These are phyloP conservation scores for Biscutella laevigata DNA, from an alignment of 441 rosid genomes.

Conservation along the genomic window DNA sequence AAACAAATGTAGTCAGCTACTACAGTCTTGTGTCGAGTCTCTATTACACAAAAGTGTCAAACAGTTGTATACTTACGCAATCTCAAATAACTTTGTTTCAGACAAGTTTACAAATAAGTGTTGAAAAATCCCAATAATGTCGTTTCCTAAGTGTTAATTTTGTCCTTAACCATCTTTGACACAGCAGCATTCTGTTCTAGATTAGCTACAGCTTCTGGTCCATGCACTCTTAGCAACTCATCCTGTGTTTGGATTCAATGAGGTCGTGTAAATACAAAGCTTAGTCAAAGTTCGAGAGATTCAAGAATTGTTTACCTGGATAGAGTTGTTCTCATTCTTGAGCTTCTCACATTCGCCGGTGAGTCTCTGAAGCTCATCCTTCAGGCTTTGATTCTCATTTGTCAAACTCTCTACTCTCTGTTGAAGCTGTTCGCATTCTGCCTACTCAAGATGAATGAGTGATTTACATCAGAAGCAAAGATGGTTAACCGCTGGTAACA, in stretches of 20 bases:
- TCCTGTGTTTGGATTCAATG: constrained; percentile 44
- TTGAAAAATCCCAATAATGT: constrained; percentile 16
- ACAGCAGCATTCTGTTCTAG: constrained; percentile 30
- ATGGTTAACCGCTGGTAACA: background rate
- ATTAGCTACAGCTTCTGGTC: constrained; percentile 68
- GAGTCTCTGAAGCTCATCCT: constrained; percentile 73
- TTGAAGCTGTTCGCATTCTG: constrained; percentile 90
- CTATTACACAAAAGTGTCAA: constrained; percentile 29
- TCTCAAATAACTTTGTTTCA: constrained; percentile 24
- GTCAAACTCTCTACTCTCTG: constrained; percentile 56
- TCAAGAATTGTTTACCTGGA: constrained; percentile 42
- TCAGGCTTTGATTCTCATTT: constrained; percentile 53
- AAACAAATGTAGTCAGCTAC: constrained; percentile 17
- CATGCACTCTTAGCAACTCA: constrained; percentile 55
- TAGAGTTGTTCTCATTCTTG: constrained; percentile 62
- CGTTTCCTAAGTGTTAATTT: constrained; percentile 27
- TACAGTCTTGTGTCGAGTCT: constrained; percentile 24
- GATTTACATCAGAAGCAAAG: background rate
- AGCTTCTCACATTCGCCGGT: constrained; percentile 85
- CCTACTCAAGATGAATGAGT: constrained; percentile 32
- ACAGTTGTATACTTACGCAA: constrained; percentile 30
- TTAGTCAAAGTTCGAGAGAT: background rate
- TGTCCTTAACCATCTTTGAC: constrained; percentile 36
- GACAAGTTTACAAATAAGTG: too few species aligned
- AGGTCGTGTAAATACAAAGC: background rate